Evolutionary conservation across 1,284 basidiomycete species (phyloP).

Genomic region (Xerocomus minutiporus): DNA sequence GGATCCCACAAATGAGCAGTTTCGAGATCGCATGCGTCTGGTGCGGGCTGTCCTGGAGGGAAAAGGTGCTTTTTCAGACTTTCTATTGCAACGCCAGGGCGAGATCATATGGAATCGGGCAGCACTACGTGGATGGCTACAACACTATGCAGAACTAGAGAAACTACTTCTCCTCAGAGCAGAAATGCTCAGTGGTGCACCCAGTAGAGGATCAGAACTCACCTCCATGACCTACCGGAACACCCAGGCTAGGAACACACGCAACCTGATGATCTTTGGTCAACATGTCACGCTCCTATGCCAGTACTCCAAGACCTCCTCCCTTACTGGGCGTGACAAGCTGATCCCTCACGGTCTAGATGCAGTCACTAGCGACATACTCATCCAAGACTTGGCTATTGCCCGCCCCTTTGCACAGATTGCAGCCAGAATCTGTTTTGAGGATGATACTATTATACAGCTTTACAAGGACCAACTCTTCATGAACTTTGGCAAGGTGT

Average conservation of each 20-base stretch:
- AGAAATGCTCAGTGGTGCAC: conserved; percentile 22
- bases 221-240: conserved; percentile 19
- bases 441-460: neutral
- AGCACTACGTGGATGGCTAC: conserved; percentile 15
- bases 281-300: conserved; percentile 17
- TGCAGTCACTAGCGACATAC: conserved; percentile 18
- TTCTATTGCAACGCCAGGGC: neutral
- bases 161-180: conserved; percentile 8
- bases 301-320: conserved; percentile 27
- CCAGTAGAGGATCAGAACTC: conserved; percentile 25
- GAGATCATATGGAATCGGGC: conserved; percentile 11
- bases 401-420: conserved; percentile 27
- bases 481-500: conserved; percentile 23
- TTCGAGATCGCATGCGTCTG: neutral
- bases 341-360: conserved; percentile 31
- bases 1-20: conserved; percentile 7
- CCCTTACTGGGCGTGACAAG: conserved; percentile 21
- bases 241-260: neutral
- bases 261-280: conserved; percentile 22
- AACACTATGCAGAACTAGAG: conserved; percentile 14
- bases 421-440: conserved; percentile 8
- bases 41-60: neutral
- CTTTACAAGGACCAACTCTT: conserved; percentile 23
- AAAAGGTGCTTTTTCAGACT: neutral
- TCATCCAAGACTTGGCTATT: conserved; percentile 29